Evolutionary conservation across 2,329 filamentous ascomycete species (phyloP).

Genomic region (Fusarium dimerum): DNA sequence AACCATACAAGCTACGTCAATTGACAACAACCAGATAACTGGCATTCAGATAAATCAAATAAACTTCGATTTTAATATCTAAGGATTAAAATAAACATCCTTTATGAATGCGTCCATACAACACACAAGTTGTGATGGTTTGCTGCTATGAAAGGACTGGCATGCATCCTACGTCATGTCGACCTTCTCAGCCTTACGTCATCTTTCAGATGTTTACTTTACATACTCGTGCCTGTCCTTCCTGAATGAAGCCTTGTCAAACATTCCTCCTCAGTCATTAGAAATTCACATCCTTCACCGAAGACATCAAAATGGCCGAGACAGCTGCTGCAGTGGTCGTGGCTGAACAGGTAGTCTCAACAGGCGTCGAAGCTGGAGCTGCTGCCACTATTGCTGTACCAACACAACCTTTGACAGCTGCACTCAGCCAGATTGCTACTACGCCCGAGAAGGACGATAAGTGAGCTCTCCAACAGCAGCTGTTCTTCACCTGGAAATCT

Average conservation of each 20-base stretch:
- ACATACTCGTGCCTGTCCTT: too few species aligned
- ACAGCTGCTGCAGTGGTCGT: conserved; percentile 20
- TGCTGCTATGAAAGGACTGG: not conserved
- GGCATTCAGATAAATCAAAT: too few species aligned
- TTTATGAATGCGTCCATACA: not conserved
- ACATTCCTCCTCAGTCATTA: too few species aligned
- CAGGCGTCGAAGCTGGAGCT: conserved; percentile 18
- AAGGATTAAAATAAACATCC: too few species aligned
- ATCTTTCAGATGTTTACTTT: not conserved
- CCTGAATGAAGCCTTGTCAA: too few species aligned
- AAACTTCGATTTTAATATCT: too few species aligned
- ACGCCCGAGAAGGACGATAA: conserved; percentile 12
- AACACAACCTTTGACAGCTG: conserved; percentile 20
- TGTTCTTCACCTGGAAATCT: accelerated
- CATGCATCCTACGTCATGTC: not conserved
- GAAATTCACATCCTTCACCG: not conserved
- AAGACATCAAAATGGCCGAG: conserved; percentile 17
- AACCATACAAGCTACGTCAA: too few species aligned
- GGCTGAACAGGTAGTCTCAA: conserved; percentile 21
- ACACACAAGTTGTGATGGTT: not conserved
- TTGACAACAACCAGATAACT: too few species aligned
- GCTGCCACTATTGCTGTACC: conserved; percentile 17
- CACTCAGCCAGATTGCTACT: conserved; percentile 20
- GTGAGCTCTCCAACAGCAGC: not conserved
- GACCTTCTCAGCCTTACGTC: not conserved